A percentile compares a stretch with the other conserved stretches of the same genome.
These are phyloP conservation scores for Globisporangium emineosum DNA, from an alignment of 352 stramenopile genomes.

Conservation along the genomic window DNA sequence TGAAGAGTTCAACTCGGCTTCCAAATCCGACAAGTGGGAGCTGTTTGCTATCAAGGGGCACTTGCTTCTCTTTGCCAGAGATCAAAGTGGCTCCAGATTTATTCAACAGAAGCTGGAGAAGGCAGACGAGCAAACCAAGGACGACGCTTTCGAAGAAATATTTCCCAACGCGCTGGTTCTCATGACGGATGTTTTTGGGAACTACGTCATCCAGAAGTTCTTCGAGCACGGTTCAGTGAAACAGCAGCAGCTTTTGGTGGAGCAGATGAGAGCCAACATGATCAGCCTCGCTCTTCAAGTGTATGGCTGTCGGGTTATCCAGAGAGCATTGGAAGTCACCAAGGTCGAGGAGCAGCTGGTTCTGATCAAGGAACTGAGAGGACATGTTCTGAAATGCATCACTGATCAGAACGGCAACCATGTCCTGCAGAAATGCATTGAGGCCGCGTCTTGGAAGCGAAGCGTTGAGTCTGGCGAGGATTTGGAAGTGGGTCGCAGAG, in stretches of 20 bases:
- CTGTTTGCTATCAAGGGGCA: slow-evolving; percentile 79
- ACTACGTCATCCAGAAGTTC: slow-evolving; percentile 99
- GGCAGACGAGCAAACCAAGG: slow-evolving; percentile 64
- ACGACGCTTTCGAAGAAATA: slow-evolving; percentile 82
- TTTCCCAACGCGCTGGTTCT: slow-evolving; percentile 71
- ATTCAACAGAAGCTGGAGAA: slow-evolving; percentile 90
- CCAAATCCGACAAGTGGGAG: slow-evolving; percentile 81
- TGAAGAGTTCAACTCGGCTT: slow-evolving; percentile 72
- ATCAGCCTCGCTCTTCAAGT: slow-evolving; percentile 94
- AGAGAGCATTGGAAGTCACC: slow-evolving; percentile 89
- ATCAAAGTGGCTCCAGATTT: slow-evolving; percentile 83
- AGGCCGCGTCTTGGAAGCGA: slow-evolving; percentile 74
- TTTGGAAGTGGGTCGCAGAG: slow-evolving; percentile 21
- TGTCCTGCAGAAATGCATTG: slow-evolving; percentile 98
- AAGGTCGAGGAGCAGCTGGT: slow-evolving; percentile 67
- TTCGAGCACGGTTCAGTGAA: slow-evolving; percentile 91
- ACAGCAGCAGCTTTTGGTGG: slow-evolving; percentile 85
- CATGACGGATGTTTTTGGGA: slow-evolving; percentile 97
- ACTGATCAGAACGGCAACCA: slow-evolving; percentile 99
- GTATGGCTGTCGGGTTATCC: slow-evolving; percentile 96
- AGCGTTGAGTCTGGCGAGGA: slow-evolving; percentile 21
- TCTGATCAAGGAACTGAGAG: slow-evolving; percentile 77
- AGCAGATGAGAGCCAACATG: slow-evolving; percentile 92
- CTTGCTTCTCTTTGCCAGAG: slow-evolving; percentile 82
- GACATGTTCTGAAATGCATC: slow-evolving; percentile 91